Percentiles rank a stretch among this genome's conserved stretches.
phyloP scores from a whole-genome alignment of 176 grass and related monocot genomes.

The Echinochloa phyllopogon region DNA sequence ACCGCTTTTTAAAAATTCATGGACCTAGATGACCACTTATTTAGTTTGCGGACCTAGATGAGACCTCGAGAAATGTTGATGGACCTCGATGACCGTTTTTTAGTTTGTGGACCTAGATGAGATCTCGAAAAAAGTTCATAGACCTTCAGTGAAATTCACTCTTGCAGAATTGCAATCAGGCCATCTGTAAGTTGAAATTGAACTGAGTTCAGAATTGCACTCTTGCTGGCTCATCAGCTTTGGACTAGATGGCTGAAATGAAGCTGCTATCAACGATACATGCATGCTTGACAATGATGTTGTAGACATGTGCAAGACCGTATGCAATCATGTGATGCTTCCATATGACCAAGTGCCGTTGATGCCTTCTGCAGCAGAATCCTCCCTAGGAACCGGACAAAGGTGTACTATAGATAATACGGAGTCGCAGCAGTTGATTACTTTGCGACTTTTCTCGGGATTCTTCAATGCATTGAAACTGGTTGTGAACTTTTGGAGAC shows the following conservation, averaged over 20 bases:
- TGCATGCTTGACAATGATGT: conserved; percentile 11
- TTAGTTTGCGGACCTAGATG: no score
- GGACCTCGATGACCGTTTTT: no score
- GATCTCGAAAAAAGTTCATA: no score
- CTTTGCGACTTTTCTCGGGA: conserved; percentile 14
- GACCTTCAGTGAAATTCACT: no score
- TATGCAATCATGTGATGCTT: conserved; percentile 32
- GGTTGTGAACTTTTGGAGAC: background rate
- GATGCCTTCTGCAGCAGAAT: conserved; percentile 49
- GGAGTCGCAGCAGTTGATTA: conserved; percentile 15
- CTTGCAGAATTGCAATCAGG: conserved; percentile 34
- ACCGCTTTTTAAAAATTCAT: no score
- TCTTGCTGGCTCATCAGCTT: background rate
- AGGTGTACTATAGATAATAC: conserved; percentile 15
- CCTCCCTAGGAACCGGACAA: conserved; percentile 48
- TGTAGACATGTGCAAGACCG: conserved; percentile 34
- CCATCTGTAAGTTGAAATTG: conserved; percentile 3
- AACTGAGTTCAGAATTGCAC: conserved; percentile 14
- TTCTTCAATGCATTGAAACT: conserved; percentile 19
- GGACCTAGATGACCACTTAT: no score
- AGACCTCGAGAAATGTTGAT: no score
- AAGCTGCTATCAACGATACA: conserved; percentile 9
- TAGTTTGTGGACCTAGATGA: no score
- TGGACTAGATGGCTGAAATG: background rate
- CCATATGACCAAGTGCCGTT: conserved; percentile 11